Percentiles rank a stretch among this genome's conserved stretches.
These are phyloP conservation scores for Colletotrichum phormii DNA, from an alignment of 2,329 filamentous ascomycete species.

Conservation along the genomic window DNA sequence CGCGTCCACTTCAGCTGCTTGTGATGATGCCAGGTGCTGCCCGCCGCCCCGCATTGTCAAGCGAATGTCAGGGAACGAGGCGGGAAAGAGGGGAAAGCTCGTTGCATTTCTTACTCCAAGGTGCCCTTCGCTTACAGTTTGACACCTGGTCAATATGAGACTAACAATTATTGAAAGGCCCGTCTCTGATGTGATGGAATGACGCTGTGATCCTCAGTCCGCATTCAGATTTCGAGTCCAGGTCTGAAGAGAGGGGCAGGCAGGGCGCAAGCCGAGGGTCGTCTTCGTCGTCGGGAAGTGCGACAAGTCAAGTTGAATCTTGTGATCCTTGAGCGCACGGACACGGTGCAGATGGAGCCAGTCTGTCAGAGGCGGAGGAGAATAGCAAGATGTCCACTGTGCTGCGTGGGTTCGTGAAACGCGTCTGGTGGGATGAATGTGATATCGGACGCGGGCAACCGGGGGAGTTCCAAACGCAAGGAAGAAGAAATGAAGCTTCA, in stretches of 20 bases:
- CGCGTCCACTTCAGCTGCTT: constrained; percentile 12
- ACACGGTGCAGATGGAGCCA: neutral
- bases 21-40: neutral
- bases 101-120: neutral
- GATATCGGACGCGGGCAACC: constrained; percentile 11
- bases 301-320: neutral
- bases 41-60: constrained; percentile 3
- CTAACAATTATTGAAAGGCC: neutral
- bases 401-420: constrained; percentile 15
- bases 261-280: neutral
- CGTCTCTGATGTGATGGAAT: neutral
- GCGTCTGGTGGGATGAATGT: constrained; percentile 9
- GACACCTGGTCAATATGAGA: neutral
- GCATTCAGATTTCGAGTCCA: neutral
- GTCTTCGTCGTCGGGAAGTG: neutral
- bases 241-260: neutral
- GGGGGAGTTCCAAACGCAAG: neutral
- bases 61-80: neutral
- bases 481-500: constrained; percentile 13
- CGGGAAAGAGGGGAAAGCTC: neutral
- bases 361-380: neutral
- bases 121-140: neutral
- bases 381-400: neutral
- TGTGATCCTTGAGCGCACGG: neutral
- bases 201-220: neutral